Percentiles rank a stretch among this genome's conserved stretches.
Conservation (phyloP, 306 rosid species). For the Vigna unguiculata region DNA sequence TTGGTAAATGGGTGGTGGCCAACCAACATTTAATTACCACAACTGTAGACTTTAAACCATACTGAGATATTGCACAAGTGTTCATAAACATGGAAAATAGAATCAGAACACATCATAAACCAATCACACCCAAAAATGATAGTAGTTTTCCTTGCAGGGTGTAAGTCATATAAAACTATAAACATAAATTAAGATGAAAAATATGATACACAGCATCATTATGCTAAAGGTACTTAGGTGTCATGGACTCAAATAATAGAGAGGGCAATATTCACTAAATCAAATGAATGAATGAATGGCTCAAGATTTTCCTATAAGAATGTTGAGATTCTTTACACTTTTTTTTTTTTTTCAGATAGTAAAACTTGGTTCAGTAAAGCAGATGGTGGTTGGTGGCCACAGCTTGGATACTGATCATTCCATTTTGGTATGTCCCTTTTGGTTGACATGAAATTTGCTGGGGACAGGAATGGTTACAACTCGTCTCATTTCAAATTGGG, state of each 20-base stretch:
- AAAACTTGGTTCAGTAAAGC: constrained; percentile 37
- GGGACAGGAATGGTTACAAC: constrained; percentile 18
- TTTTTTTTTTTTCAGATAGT: background rate
- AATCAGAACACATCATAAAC: background rate
- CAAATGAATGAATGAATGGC: background rate
- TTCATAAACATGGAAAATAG: background rate
- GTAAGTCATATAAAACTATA: background rate
- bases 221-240: background rate
- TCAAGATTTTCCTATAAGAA: background rate
- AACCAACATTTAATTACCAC: background rate
- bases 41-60: background rate
- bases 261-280: background rate
- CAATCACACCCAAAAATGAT: background rate
- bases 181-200: background rate
- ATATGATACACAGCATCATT: background rate
- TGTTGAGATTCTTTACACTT: background rate
- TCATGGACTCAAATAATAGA: background rate
- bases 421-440: constrained; percentile 28
- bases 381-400: constrained; percentile 16
- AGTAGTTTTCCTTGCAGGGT: background rate
- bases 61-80: background rate
- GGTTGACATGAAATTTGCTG: constrained; percentile 30
- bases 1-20: background rate
- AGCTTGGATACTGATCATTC: constrained; percentile 17
- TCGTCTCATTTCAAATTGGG: constrained; percentile 29